A percentile compares a stretch with the other conserved stretches of the same genome.
These are phyloP conservation scores for Talaromyces rugulosus DNA, from an alignment of 2,329 filamentous ascomycete species.

Conservation along the genomic window DNA sequence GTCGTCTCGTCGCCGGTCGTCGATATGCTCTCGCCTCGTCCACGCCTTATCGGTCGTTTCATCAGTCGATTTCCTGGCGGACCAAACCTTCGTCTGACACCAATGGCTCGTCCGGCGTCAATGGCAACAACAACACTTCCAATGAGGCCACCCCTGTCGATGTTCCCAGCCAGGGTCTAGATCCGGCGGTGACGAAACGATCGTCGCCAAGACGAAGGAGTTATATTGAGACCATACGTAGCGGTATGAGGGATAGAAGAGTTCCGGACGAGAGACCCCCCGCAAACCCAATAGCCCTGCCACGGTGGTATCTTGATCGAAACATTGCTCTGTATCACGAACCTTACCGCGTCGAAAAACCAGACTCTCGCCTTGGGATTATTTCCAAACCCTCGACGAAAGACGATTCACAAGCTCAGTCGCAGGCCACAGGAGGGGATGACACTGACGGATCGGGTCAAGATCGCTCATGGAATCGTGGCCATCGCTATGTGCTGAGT, in stretches of 20 bases:
- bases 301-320: conserved; percentile 34
- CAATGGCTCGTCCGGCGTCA: conserved; percentile 20
- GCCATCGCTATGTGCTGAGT: conserved; percentile 36
- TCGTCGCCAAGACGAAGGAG: conserved; percentile 21
- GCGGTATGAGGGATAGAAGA: conserved; percentile 34
- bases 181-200: conserved; percentile 9
- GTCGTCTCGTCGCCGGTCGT: conserved; percentile 34
- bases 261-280: conserved; percentile 17
- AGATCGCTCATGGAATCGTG: conserved; percentile 1
- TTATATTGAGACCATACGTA: conserved; percentile 37
- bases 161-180: background rate
- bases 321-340: conserved; percentile 27
- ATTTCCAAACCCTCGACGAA: background rate
- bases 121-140: conserved; percentile 17
- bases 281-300: conserved; percentile 23
- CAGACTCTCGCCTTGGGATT: conserved; percentile 9
- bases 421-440: background rate
- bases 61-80: conserved; percentile 26
- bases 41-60: conserved; percentile 27
- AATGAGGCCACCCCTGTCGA: conserved; percentile 16
- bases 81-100: conserved; percentile 27
- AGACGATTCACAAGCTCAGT: background rate
- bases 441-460: background rate
- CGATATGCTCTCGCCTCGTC: conserved; percentile 26
- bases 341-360: conserved; percentile 20